Evolutionary conservation across 768 basidiomycete genomes (phyloP).

Genomic region (Leccinum incarnatum): DNA sequence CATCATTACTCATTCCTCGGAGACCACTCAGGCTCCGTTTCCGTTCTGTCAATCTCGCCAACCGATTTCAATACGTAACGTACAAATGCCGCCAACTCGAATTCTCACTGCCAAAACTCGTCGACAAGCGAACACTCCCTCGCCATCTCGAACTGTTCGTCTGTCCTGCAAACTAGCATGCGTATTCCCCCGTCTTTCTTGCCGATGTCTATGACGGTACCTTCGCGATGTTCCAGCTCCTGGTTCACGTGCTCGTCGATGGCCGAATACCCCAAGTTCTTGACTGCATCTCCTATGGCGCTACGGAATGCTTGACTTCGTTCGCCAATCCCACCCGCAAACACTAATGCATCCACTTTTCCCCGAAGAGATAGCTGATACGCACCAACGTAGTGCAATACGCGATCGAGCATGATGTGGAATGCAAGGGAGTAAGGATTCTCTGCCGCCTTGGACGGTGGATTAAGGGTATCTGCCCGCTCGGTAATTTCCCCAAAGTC

Average conservation of each 20-base stretch:
- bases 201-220: constrained; percentile 48
- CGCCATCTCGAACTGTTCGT: constrained; percentile 60
- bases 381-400: constrained; percentile 68
- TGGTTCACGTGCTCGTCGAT: constrained; percentile 50
- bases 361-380: constrained; percentile 73
- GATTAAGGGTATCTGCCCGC: constrained; percentile 33
- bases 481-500: constrained; percentile 72
- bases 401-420: constrained; percentile 67
- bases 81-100: not conserved
- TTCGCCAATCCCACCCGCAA: constrained; percentile 89
- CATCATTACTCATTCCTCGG: not conserved
- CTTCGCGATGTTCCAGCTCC: constrained; percentile 35
- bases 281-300: constrained; percentile 51
- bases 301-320: constrained; percentile 57
- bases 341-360: constrained; percentile 74
- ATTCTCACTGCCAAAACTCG: constrained; percentile 18
- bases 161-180: constrained; percentile 62
- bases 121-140: constrained; percentile 33
- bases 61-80: not conserved
- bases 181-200: constrained; percentile 27
- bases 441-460: constrained; percentile 19
- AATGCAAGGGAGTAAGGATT: constrained; percentile 53
- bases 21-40: not conserved
- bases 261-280: constrained; percentile 53
- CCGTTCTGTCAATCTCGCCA: not conserved